Conservation (phyloP, 768 basidiomycete species). For the Psilocybe tampanensis region DNA sequence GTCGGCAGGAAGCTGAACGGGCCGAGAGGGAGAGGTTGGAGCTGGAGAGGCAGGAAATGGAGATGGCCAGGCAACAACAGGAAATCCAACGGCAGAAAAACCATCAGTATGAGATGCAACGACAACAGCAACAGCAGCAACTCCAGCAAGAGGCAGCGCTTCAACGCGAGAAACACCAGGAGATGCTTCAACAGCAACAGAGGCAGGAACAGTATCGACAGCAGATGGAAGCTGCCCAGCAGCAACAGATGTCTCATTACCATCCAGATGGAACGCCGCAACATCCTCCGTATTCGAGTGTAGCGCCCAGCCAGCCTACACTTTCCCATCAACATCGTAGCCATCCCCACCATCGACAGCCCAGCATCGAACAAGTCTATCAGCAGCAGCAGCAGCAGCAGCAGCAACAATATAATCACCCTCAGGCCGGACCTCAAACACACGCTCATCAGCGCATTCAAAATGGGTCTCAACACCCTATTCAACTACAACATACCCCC, state of each 20-base stretch:
- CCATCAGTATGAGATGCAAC: constrained; percentile 21
- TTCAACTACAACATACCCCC: constrained; percentile 7
- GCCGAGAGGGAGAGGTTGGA: constrained; percentile 21
- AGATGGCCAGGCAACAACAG: constrained; percentile 25
- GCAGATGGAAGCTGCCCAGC: constrained; percentile 20
- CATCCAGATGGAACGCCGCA: constrained; percentile 11
- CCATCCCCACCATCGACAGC: constrained; percentile 1
- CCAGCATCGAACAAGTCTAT: constrained; percentile 1
- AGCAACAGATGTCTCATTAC: constrained; percentile 22
- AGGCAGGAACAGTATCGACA: constrained; percentile 23
- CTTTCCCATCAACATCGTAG: not conserved
- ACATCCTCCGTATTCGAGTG: not conserved
- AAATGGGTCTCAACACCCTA: constrained; percentile 14
- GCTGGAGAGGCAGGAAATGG: constrained; percentile 13
- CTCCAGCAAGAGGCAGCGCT: constrained; percentile 14
- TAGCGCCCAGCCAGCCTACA: no score
- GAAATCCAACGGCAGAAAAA: constrained; percentile 13
- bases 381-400: constrained; percentile 4
- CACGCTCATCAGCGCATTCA: not conserved
- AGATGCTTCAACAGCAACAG: constrained; percentile 22
- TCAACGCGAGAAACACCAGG: constrained; percentile 16
- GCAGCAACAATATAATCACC: constrained; percentile 1
- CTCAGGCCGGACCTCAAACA: no score
- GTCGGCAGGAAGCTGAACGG: constrained; percentile 17
- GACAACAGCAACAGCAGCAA: constrained; percentile 22